Evolutionary conservation across 2,329 filamentous ascomycete genomes (phyloP).

Genomic region (Nemania sp.): DNA sequence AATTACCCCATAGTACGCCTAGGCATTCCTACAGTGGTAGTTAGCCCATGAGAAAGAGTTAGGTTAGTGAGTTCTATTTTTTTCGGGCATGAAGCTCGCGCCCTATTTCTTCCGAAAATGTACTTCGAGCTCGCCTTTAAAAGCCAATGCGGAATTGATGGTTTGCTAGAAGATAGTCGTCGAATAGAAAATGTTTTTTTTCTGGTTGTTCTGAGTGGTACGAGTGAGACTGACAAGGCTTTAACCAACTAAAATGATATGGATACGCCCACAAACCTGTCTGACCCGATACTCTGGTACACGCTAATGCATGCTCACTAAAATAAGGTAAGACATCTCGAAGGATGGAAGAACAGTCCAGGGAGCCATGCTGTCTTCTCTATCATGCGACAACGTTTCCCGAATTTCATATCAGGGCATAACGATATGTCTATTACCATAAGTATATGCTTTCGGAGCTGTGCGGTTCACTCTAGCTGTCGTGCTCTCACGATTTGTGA

Average conservation of each 20-base stretch:
- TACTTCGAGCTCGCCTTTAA: slow-evolving; percentile 23
- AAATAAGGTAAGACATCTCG: slow-evolving; percentile 49
- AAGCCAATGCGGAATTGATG: slow-evolving; percentile 25
- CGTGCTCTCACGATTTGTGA: slow-evolving; percentile 9
- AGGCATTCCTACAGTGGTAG: slow-evolving; percentile 11
- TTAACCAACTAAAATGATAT: slow-evolving; percentile 31
- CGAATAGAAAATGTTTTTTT: slow-evolving; percentile 18
- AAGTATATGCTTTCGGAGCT: slow-evolving; percentile 4
- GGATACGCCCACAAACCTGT: slow-evolving; percentile 46
- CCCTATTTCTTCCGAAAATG: slow-evolving; percentile 15
- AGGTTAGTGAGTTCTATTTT: slow-evolving; percentile 3
- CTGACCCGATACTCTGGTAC: slow-evolving; percentile 52
- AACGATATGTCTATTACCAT: slow-evolving; percentile 8
- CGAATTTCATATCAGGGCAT: slow-evolving; percentile 14
- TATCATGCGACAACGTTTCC: slow-evolving; percentile 22
- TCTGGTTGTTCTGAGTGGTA: slow-evolving; percentile 6
- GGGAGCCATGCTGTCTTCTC: slow-evolving; percentile 31
- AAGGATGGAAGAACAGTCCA: slow-evolving; percentile 37
- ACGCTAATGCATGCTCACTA: slow-evolving; percentile 53
- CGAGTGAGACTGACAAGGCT: slow-evolving; percentile 19
- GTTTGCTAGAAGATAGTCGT: background rate
- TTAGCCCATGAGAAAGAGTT: slow-evolving; percentile 9
- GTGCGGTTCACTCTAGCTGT: slow-evolving; percentile 2
- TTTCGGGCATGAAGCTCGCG: slow-evolving; percentile 3
- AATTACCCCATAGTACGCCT: slow-evolving; percentile 21